phyloP scores from a whole-genome alignment of 148 eudicot genomes.

The Drosera capensis region DNA sequence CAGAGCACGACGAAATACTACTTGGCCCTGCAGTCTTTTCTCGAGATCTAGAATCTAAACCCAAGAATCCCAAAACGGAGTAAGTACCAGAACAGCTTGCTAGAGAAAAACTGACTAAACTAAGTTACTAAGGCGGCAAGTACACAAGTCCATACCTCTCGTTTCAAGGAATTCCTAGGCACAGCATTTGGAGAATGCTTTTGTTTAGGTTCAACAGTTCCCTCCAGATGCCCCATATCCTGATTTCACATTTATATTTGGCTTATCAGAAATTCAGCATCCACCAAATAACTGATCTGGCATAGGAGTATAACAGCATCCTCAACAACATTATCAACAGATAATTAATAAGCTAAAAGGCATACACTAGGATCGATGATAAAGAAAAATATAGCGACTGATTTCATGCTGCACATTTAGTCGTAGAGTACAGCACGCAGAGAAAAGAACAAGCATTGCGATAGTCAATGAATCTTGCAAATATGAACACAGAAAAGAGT shows the following conservation, averaged over 20 bases:
- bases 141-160: constrained; percentile 56
- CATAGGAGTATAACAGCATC: not conserved
- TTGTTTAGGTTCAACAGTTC: constrained; percentile 25
- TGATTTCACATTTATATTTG: constrained; percentile 12
- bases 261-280: not conserved
- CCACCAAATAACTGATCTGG: not conserved
- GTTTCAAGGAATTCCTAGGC: constrained; percentile 46
- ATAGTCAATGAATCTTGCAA: not conserved
- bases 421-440: too few species aligned
- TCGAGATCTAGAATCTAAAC: constrained; percentile 67
- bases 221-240: constrained; percentile 36
- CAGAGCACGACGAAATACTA: constrained; percentile 57
- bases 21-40: constrained; percentile 70
- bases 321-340: not conserved
- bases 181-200: constrained; percentile 32
- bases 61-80: too few species aligned
- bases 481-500: not conserved
- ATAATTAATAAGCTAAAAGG: not conserved
- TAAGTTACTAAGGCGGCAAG: too few species aligned
- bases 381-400: too few species aligned
- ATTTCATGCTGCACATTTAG: not conserved
- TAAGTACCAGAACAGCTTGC: not conserved
- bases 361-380: not conserved
- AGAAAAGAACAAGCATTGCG: not conserved
- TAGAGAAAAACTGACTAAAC: not conserved